Conservation (phyloP, 352 stramenopile genomes). For the Globisporangium iwayamae region DNA sequence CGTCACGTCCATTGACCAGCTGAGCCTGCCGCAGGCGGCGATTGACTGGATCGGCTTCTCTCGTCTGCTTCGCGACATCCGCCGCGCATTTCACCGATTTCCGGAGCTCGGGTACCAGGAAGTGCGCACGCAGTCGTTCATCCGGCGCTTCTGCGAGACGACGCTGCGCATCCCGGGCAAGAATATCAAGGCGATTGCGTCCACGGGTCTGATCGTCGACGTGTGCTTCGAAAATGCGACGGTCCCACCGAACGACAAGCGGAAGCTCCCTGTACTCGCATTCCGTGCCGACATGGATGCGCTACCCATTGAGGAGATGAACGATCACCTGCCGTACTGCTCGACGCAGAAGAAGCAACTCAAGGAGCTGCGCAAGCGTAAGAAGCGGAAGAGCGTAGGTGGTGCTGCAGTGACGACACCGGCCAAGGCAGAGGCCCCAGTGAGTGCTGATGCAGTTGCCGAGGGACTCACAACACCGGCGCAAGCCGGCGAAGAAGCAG, state of each 20-base stretch:
- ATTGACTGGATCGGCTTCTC: conserved; percentile 71
- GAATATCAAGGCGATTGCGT: conserved; percentile 73
- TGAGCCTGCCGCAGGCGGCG: neutral
- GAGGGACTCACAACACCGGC: neutral
- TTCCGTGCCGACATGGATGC: conserved; percentile 96
- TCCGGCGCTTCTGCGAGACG: conserved; percentile 80
- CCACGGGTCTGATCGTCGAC: conserved; percentile 89
- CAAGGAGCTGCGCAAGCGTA: conserved; percentile 59
- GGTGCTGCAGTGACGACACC: neutral
- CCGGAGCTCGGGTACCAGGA: conserved; percentile 93
- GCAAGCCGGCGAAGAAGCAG: conserved; percentile 1
- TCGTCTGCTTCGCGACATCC: conserved; percentile 69
- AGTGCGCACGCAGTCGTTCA: conserved; percentile 80
- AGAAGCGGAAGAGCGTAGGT: conserved; percentile 49
- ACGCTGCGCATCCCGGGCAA: conserved; percentile 71
- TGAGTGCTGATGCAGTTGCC: neutral
- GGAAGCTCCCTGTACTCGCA: conserved; percentile 82
- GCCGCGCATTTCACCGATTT: conserved; percentile 85
- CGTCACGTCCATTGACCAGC: conserved; percentile 1
- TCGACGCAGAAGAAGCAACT: conserved; percentile 60
- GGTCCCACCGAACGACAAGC: conserved; percentile 41
- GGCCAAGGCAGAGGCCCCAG: neutral
- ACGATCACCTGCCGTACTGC: conserved; percentile 74
- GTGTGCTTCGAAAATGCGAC: conserved; percentile 76
- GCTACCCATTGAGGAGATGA: conserved; percentile 88